Percentiles rank a stretch among this genome's conserved stretches.
These are phyloP conservation scores for Nepenthes alata DNA, from an alignment of 179 eudicot genomes.

Conservation along the genomic window DNA sequence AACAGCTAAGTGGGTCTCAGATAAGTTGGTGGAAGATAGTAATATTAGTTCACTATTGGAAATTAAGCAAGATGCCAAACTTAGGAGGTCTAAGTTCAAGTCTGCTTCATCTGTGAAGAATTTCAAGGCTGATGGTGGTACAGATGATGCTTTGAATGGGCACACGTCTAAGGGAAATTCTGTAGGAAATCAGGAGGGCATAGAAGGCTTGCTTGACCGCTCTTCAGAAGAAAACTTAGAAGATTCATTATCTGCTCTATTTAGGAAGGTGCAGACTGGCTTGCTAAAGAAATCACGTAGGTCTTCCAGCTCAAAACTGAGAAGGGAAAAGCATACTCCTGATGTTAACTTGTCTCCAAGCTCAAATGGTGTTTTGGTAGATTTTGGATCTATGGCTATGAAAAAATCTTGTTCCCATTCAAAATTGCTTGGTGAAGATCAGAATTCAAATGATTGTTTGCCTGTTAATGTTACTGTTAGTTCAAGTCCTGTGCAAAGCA, in stretches of 20 bases:
- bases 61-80: slow-evolving; percentile 16
- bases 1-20: slow-evolving; percentile 56
- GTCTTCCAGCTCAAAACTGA: slow-evolving; percentile 23
- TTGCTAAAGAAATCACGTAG: slow-evolving; percentile 27
- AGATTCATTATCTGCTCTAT: slow-evolving; percentile 52
- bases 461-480: slow-evolving; percentile 9
- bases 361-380: slow-evolving; percentile 19
- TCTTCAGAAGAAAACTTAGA: slow-evolving; percentile 29
- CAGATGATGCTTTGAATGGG: slow-evolving; percentile 9
- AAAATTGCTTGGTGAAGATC: slow-evolving; percentile 10
- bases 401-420: slow-evolving; percentile 9
- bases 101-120: slow-evolving; percentile 16
- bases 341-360: slow-evolving; percentile 19
- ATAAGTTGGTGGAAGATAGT: slow-evolving; percentile 13
- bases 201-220: slow-evolving; percentile 7
- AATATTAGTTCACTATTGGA: slow-evolving; percentile 15
- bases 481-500: slow-evolving; percentile 10
- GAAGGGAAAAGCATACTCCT: slow-evolving; percentile 16
- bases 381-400: slow-evolving; percentile 5
- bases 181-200: slow-evolving; percentile 14
- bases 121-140: slow-evolving; percentile 3
- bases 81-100: slow-evolving; percentile 19
- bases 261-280: slow-evolving; percentile 54
- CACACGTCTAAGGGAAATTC: slow-evolving; percentile 12
- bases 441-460: slow-evolving; percentile 13